phyloP scores from a whole-genome alignment of 2,329 filamentous ascomycete genomes.

The Cordyceps cicadae region DNA sequence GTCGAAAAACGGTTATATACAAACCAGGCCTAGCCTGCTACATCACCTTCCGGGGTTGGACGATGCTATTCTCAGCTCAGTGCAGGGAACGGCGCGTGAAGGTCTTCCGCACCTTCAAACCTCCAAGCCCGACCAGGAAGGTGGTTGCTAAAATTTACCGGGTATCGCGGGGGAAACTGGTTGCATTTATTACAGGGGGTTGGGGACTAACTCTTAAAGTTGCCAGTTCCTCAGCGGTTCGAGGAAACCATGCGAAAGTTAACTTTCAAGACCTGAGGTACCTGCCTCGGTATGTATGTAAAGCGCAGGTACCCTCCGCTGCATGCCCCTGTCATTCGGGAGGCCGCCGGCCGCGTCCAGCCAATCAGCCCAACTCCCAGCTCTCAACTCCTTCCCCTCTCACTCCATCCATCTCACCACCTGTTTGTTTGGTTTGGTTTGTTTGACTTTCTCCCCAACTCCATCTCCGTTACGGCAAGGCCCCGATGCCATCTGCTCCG shows the following conservation, averaged over 20 bases:
- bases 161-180: neutral
- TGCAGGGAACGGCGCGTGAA: neutral
- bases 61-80: neutral
- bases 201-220: too few relatives aligned
- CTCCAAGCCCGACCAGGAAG: conserved; percentile 1
- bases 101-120: too few relatives aligned
- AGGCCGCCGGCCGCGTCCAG: conserved; percentile 1
- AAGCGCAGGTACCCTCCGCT: neutral
- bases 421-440: neutral
- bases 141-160: neutral
- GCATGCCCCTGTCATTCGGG: neutral
- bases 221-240: too few relatives aligned
- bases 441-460: neutral
- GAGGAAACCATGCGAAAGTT: neutral
- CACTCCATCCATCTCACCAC: neutral
- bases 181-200: neutral
- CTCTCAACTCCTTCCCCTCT: neutral
- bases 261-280: neutral
- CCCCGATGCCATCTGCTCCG: neutral
- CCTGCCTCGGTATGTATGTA: neutral
- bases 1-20: neutral
- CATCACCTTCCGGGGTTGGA: neutral
- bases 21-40: neutral
- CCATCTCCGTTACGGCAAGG: neutral
- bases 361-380: neutral